phyloP scores from a whole-genome alignment of 208 protist genomes.

The Histomonas meleagridis region DNA sequence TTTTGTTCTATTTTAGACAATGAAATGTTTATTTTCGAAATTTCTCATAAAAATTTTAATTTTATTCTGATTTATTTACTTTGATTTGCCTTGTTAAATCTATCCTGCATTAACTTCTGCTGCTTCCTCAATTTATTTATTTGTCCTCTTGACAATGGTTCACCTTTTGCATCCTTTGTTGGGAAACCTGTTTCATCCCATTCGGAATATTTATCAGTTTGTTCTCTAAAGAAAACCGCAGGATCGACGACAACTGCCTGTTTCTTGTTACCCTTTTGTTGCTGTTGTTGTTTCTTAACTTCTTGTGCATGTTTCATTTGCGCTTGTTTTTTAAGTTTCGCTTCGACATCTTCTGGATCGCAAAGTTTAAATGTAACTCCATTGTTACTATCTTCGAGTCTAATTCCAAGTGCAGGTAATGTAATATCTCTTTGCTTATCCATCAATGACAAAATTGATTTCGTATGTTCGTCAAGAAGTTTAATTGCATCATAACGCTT shows the following conservation, averaged over 20 bases:
- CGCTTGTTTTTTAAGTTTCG: background rate
- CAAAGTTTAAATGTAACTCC: slow-evolving; percentile 49
- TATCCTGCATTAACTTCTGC: no score
- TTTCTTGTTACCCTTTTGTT: background rate
- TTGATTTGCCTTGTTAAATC: no score
- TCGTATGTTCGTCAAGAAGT: background rate
- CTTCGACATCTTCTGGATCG: slow-evolving; percentile 40
- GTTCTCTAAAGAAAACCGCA: background rate
- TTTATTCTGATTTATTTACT: no score
- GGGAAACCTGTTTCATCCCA: background rate
- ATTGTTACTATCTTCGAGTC: slow-evolving; percentile 48
- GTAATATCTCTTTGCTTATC: slow-evolving; percentile 47
- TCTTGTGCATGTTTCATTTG: background rate
- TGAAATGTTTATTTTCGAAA: no score
- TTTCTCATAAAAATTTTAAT: no score
- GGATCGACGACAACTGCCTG: background rate
- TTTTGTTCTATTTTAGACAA: no score
- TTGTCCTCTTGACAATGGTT: background rate
- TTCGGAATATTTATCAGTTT: background rate
- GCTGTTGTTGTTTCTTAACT: background rate
- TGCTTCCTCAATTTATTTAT: background rate
- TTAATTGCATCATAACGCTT: background rate
- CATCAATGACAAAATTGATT: background rate
- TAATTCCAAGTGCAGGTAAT: slow-evolving; percentile 50
- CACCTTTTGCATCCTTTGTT: background rate